Evolutionary conservation across 116 monocot genomes (phyloP), one percentile per base, ranked within the genome.

Genomic region (Phalaenopsis hybrid): DNA sequence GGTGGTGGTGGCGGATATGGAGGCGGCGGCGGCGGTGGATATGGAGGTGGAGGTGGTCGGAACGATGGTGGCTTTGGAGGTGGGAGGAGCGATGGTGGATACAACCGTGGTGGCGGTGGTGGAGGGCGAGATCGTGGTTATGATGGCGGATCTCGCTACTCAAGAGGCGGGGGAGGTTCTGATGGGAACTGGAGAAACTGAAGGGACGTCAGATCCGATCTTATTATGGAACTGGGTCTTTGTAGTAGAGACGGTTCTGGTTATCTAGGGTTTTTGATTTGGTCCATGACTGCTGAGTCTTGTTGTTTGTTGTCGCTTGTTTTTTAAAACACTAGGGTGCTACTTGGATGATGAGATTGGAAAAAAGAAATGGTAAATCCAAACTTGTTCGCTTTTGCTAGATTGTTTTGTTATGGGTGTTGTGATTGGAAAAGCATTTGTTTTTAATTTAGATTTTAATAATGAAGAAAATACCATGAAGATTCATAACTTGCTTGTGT

Each of bases 141-240:
- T 46, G 83, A 65, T 4, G 70, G 83, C 13, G 83, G 79, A 25
- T 78, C 59, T 52, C 68, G 85, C 17, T 85, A 78, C 78, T 45
- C 85, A 25, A 52, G 77, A 69, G 85, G 85, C 20, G 85, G 81
- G n/a, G 85, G 81, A 70, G 84, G 68, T 3, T 72, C 81, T 2
- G 86, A 86, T n/a, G 81, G 81, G 6, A 79, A 74, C 81, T 85
- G 86, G 82, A 82, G 86, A 79, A 86, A 75, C 79, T 85, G 63
- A 63, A 13, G 41, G 34, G 2, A 25, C 33, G 72, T 31, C 72
- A 12, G 72, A 72, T 72, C 72, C 33, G 33, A 13, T 72, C 9
- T 8, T 31, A 16, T 73, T 73, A 73, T 73, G 41, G 73, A 12
- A 73, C 73, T 73, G 15, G 41, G 16, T 73, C 73, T 73, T 73